Evolutionary conservation across 1,284 basidiomycete genomes (phyloP).

Genomic region (Ganoderma sp.): DNA sequence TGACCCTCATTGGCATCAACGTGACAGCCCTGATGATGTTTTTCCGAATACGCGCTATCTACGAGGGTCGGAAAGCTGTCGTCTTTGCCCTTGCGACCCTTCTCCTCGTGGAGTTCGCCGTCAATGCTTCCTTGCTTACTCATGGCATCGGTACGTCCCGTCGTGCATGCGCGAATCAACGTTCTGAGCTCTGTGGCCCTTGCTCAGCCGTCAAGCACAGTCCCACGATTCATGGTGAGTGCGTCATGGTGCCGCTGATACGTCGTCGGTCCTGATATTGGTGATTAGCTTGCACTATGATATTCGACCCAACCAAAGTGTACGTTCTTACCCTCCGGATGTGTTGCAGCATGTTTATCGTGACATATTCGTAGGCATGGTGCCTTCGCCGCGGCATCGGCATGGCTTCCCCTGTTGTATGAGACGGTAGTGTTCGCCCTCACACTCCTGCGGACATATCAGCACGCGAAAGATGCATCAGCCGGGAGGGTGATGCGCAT

Average conservation of each 20-base stretch:
- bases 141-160: conserved; percentile 28
- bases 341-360: not conserved
- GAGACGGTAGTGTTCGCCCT: conserved; percentile 58
- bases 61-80: conserved; percentile 44
- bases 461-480: conserved; percentile 46
- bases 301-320: conserved; percentile 49
- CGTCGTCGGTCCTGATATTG: no score
- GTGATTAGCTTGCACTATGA: conserved; percentile 57
- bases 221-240: not conserved
- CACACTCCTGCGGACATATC: conserved; percentile 52
- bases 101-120: conserved; percentile 47
- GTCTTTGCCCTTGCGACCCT: conserved; percentile 45
- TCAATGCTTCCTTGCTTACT: conserved; percentile 58
- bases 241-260: no score
- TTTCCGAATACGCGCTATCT: conserved; percentile 57
- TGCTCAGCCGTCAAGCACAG: conserved; percentile 3
- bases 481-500: conserved; percentile 51
- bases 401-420: conserved; percentile 61
- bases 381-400: conserved; percentile 51
- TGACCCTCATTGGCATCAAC: conserved; percentile 55
- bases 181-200: no score
- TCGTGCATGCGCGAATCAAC: no score
- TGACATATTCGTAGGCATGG: conserved; percentile 22
- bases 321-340: conserved; percentile 30
- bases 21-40: conserved; percentile 63